Conservation (phyloP, 345 rosid species). For the Lumnitzera littorea region DNA sequence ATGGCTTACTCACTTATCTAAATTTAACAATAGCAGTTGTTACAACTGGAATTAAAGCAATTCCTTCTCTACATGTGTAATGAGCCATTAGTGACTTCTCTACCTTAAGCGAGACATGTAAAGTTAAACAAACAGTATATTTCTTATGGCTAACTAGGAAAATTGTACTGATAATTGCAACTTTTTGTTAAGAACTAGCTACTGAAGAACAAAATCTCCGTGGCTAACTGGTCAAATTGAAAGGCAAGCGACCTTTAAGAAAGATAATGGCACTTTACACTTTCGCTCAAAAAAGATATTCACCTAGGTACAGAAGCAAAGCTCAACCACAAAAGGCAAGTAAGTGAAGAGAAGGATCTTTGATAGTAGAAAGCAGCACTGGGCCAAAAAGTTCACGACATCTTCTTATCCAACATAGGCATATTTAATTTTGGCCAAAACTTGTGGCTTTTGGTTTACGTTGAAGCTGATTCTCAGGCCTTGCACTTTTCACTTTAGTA, state of each 20-base stretch:
- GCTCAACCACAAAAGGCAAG: constrained; percentile 1
- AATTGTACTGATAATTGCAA: too few relatives aligned
- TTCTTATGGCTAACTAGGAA: too few relatives aligned
- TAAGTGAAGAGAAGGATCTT: constrained; percentile 6
- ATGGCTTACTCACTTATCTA: too few relatives aligned
- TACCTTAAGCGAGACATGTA: too few relatives aligned
- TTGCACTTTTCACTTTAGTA: constrained; percentile 10
- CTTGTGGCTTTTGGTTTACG: constrained; percentile 9
- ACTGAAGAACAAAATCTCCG: too few relatives aligned
- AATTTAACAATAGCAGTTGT: too few relatives aligned
- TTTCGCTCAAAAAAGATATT: constrained; percentile 6
- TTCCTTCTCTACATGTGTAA: too few relatives aligned
- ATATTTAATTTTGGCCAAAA: background rate
- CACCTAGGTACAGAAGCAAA: background rate
- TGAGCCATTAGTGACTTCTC: too few relatives aligned
- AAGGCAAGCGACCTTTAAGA: background rate
- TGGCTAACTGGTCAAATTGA: too few relatives aligned
- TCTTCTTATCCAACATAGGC: constrained; percentile 12
- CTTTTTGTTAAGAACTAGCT: too few relatives aligned
- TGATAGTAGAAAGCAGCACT: constrained; percentile 2
- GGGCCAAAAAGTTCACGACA: background rate
- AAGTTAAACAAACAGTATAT: too few relatives aligned
- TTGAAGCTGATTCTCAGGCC: constrained; percentile 3
- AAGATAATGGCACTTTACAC: constrained; percentile 12
- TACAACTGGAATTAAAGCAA: too few relatives aligned